These are phyloP conservation scores for Nicotiana paniculata DNA, from an alignment of 257 asterid genomes.

Conservation along the genomic window DNA sequence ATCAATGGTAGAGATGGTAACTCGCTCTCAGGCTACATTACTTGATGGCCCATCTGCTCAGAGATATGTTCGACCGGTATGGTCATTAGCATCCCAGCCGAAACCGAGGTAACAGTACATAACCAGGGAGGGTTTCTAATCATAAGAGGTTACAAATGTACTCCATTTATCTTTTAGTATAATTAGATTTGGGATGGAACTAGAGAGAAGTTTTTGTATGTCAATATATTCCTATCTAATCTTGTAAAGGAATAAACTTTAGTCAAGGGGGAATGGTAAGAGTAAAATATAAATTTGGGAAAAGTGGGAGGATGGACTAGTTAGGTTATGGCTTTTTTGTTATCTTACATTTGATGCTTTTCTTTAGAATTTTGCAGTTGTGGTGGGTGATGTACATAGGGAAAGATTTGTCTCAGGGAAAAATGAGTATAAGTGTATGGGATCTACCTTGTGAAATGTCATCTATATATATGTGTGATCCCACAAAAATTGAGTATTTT, in stretches of 20 bases:
- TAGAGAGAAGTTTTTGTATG: neutral
- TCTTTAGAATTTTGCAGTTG: conserved; percentile 15
- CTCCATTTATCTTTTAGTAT: no score
- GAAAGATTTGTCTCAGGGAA: conserved; percentile 7
- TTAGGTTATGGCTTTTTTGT: neutral
- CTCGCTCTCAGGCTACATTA: conserved; percentile 70
- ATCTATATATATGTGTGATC: conserved; percentile 2
- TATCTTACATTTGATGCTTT: neutral
- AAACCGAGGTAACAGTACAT: conserved; percentile 37
- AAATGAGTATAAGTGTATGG: conserved; percentile 12
- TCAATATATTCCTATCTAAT: conserved; percentile 3
- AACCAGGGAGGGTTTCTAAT: no score
- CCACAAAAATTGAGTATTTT: conserved; percentile 14
- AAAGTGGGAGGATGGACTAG: neutral
- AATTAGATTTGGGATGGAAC: neutral
- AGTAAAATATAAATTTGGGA: conserved; percentile 1
- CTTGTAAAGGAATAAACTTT: conserved; percentile 8
- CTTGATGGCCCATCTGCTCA: conserved; percentile 55
- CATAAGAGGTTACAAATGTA: no score
- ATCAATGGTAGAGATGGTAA: conserved; percentile 89
- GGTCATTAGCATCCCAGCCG: conserved; percentile 50
- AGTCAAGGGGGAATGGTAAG: neutral
- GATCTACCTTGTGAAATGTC: neutral
- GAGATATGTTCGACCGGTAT: conserved; percentile 50
- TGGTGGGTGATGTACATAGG: conserved; percentile 28